Percentiles rank a stretch among this genome's conserved stretches.
phyloP scores from a whole-genome alignment of 257 asterid species.

The Solanum lycopersicoides region DNA sequence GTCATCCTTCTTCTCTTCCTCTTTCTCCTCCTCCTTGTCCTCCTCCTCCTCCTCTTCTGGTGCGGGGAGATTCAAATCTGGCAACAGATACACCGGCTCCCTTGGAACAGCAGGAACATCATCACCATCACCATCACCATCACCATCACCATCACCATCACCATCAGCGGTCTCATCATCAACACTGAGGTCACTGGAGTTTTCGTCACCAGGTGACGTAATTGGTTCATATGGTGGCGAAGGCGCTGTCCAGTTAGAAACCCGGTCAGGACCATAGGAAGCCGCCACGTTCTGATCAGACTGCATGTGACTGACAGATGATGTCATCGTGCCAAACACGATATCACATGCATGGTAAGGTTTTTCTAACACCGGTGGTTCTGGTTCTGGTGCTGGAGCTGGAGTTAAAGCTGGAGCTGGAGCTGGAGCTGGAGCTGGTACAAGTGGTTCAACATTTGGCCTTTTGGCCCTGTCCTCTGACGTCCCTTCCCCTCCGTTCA shows the following conservation, averaged over 20 bases:
- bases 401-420: too few species aligned
- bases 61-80: not conserved
- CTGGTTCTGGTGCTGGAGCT: too few species aligned
- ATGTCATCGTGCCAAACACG: not conserved
- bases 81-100: not conserved
- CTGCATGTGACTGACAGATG: not conserved
- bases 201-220: not conserved
- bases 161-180: too few species aligned
- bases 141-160: too few species aligned
- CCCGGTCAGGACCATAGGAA: not conserved
- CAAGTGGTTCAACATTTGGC: too few species aligned
- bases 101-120: not conserved
- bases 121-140: too few species aligned
- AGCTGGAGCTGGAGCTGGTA: too few species aligned
- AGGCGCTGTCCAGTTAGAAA: not conserved
- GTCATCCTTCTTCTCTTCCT: not conserved
- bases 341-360: not conserved
- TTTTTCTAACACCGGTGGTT: too few species aligned
- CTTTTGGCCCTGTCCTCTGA: not conserved
- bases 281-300: fast-evolving
- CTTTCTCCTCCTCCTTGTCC: not conserved
- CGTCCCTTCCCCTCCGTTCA: not conserved
- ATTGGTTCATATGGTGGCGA: not conserved
- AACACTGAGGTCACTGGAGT: not conserved
- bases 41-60: not conserved